Base-by-base conservation (phyloP, 805 yeast species). In the Sugiyamaella qingdaonensis region DNA sequence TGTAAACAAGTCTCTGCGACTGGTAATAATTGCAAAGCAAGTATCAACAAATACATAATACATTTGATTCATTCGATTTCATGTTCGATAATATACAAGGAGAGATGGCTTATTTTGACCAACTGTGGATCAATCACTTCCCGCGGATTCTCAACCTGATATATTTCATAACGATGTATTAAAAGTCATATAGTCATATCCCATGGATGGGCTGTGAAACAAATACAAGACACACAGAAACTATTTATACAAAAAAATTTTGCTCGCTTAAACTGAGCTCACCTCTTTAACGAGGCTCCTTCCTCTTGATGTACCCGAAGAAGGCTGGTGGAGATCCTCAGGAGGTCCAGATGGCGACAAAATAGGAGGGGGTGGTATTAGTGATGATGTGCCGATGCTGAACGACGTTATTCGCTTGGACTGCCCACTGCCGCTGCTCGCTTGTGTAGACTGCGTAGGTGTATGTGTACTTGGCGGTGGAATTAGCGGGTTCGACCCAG, bases 281-380 rank as follows among this genome's bases (percentile, higher is more conserved):
- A 39, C 43, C 24, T 39, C 43, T 39, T 39, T 39, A 14, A 39
- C 21, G 4, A 39, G 24, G 13, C 24, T 13, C 19, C 43, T 13
- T n/a, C 43, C 49, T 32, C 49, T 46, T 4, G 49, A 24, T 14
- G 29, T 29, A 31, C 37, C 35, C 16, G 19, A 10, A 19, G 49
- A 46, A 11, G 34, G 9, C 7, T n/a, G 42, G 7, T 32, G 39
- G 35, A 24, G 29, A 9, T 32, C 49, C 18, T 46, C 41, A 18
- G 35, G 41, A 5, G 49, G 49, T 5, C 49, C 37, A 5, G 49
- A 9, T 13, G 49, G 49, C 19, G 49, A 46, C 16, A 46, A 14
- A 5, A 46, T 46, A 10, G 49, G 14, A 3, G 49, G 49, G 3
- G 49, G 49, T 32, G 49, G 49, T 27, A 46, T 21, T 46, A 46